A percentile compares a stretch with the other conserved stretches of the same genome.
phyloP scores from a whole-genome alignment of 2,329 filamentous ascomycete genomes.

The Alternaria gaisen region DNA sequence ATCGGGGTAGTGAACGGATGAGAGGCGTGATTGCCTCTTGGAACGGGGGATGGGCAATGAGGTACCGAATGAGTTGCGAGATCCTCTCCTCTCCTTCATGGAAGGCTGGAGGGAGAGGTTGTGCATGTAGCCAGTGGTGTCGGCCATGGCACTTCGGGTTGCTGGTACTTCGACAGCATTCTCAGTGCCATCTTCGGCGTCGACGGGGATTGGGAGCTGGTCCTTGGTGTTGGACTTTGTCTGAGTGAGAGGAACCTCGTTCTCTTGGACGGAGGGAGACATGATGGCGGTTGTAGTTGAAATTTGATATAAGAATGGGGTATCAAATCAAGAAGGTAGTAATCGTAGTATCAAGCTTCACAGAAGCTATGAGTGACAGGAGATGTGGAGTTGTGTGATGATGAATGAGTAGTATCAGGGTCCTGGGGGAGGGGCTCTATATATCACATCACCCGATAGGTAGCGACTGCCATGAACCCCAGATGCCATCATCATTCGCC shows the following conservation, averaged over 20 bases:
- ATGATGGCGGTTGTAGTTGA: conserved; percentile 43
- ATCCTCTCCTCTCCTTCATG: conserved; percentile 71
- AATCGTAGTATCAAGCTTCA: conserved; percentile 6
- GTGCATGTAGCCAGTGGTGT: conserved; percentile 76
- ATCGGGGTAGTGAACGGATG: conserved; percentile 63
- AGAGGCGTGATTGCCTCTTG: conserved; percentile 73
- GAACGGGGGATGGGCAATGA: conserved; percentile 76
- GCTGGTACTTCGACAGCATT: conserved; percentile 74
- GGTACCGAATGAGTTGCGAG: conserved; percentile 78
- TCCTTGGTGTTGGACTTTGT: conserved; percentile 44
- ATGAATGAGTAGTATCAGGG: conserved; percentile 21
- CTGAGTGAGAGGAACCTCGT: conserved; percentile 53
- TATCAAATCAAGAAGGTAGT: conserved; percentile 14
- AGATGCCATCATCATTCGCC: conserved; percentile 33
- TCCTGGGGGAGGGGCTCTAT: conserved; percentile 35
- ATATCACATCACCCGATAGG: conserved; percentile 28
- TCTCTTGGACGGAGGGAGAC: conserved; percentile 64
- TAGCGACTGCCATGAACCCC: conserved; percentile 17
- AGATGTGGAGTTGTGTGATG: conserved; percentile 15
- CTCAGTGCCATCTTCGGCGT: conserved; percentile 45
- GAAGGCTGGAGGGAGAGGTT: conserved; percentile 73
- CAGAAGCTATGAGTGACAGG: conserved; percentile 14
- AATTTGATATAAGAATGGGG: conserved; percentile 4
- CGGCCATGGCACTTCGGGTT: conserved; percentile 71
- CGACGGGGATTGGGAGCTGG: conserved; percentile 38